Base-by-base conservation (phyloP, 177 flowering plant genomes). In the Vitis hybrid region DNA sequence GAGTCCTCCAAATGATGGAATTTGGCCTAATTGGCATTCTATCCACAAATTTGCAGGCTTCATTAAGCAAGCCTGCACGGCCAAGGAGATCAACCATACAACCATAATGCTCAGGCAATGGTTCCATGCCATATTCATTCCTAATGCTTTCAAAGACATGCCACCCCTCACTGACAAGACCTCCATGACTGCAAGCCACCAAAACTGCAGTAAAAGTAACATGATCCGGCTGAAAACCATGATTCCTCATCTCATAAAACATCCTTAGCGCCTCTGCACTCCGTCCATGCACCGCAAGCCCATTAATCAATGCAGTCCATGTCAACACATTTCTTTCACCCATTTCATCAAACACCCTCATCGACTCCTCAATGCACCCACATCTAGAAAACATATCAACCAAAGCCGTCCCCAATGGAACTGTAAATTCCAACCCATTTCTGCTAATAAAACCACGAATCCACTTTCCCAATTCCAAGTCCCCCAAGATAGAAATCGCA, bases 161-260 rank as follows among this genome's bases (percentile, higher is more conserved):
- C 82, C 80, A 66, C 2, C 85, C 89, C 9, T 82, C 83, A n/a
- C 79, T 78, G 8, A 86, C 66, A 13, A 86, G 79, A 64, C 88
- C 88, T 10, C 83, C 77, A 67, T 81, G 85, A 68, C 86, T 85
- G 71, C 88, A 85, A 22, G 85, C 88, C 12, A 81, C 80, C 45
- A 85, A 69, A 50, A 77, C 84, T 2, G 72, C 84, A 58, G 50
- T 67, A 53, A 81, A 71, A 0, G 84, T 77, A 19, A 77, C 52
- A 64, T 66, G 57, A 77, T 83, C 86, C 0, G 86, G 88, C 39
- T 1, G 60, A 19, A 82, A 29, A 10, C 79, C 77, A 13, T 71
- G 59, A 12, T 73, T 67, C 61, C 69, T 75, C 85, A 85, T 82
- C 54, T 70, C 76, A 61, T 72, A 11, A 59, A 78, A 85, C 52